Conservation (phyloP, 2,329 filamentous ascomycete species). For the Curvularia verruculosa region DNA sequence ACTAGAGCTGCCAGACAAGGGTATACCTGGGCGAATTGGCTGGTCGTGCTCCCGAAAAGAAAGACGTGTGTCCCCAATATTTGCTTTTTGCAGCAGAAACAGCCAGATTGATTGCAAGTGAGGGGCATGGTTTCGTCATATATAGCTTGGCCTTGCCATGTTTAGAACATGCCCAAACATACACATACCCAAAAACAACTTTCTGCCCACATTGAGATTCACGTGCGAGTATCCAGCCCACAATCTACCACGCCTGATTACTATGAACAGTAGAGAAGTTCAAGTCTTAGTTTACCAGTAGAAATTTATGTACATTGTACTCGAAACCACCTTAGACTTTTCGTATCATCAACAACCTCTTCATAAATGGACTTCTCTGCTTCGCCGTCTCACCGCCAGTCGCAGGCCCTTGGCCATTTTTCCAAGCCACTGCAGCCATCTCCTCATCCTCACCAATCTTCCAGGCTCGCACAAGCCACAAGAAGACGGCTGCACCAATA, state of each 20-base stretch:
- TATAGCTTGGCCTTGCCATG: not conserved
- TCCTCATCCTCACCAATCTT: conserved; percentile 63
- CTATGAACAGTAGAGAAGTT: not conserved
- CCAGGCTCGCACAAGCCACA: conserved; percentile 65
- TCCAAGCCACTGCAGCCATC: conserved; percentile 42
- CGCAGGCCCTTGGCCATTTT: conserved; percentile 31
- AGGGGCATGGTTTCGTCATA: not conserved
- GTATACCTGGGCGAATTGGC: not conserved
- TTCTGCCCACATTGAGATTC: not conserved
- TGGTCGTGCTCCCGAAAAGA: not conserved
- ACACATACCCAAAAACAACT: not conserved
- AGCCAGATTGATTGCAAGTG: not conserved
- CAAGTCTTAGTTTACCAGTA: not conserved
- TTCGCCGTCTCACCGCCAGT: conserved; percentile 14
- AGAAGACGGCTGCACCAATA: conserved; percentile 59
- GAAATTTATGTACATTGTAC: not conserved
- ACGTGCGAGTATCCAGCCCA: not conserved
- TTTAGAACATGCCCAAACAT: not conserved
- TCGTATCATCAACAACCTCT: conserved; percentile 39
- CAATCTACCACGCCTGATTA: not conserved
- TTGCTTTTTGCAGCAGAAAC: not conserved
- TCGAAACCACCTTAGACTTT: conserved; percentile 28
- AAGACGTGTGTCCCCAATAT: not conserved
- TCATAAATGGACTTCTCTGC: conserved; percentile 32
- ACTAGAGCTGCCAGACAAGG: conserved; percentile 15